phyloP scores from a whole-genome alignment of 345 rosid genomes.

The Lepidium sativum region DNA sequence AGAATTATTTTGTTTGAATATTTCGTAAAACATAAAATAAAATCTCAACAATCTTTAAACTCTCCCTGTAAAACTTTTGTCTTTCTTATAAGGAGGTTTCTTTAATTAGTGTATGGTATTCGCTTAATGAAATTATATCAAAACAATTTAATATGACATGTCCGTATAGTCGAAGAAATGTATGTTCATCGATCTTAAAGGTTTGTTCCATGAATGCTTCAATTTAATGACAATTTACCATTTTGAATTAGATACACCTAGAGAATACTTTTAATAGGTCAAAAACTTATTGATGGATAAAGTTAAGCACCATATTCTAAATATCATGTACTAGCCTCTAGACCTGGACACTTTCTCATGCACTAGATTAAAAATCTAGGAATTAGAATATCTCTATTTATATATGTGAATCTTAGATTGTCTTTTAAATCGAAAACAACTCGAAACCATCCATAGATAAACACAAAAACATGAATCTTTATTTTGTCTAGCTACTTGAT shows the following conservation, averaged over 20 bases:
- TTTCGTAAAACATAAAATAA: no score
- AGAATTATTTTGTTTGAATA: no score
- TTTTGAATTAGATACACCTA: neutral
- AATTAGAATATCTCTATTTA: conserved; percentile 8
- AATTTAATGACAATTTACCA: neutral
- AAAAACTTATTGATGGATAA: neutral
- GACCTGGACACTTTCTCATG: conserved; percentile 3
- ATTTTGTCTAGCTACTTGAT: conserved; percentile 4
- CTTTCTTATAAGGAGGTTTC: no score
- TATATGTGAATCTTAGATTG: conserved; percentile 12
- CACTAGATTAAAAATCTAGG: conserved; percentile 1
- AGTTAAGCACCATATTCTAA: conserved; percentile 9
- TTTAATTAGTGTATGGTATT: neutral
- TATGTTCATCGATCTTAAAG: neutral
- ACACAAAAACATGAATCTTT: conserved; percentile 24
- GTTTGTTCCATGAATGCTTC: neutral
- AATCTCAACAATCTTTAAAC: no score
- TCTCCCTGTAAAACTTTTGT: no score
- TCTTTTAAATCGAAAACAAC: conserved; percentile 4
- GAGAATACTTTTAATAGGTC: neutral
- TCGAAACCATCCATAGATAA: conserved; percentile 18
- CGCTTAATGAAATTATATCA: neutral
- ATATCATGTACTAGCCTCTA: neutral
- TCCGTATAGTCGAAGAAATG: neutral
- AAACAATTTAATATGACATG: neutral